Evolutionary conservation across 1,284 basidiomycete genomes (phyloP), one percentile per base, ranked within the genome.

Genomic region (Dichomitus squalens): DNA sequence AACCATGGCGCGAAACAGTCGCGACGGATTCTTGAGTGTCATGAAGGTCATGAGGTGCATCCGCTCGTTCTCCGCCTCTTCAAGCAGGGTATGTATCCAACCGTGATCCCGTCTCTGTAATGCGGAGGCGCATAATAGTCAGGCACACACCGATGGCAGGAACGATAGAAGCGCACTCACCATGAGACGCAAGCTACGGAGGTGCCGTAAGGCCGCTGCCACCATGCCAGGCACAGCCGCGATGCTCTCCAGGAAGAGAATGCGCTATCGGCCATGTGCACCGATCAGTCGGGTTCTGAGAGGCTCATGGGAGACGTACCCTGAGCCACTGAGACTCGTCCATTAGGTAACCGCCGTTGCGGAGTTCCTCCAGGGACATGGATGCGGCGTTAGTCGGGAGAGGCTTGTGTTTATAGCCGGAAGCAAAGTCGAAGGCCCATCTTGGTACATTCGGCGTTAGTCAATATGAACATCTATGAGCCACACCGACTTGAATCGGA

Each of bases 141-240:
- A 33, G 47, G 55, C 23, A 35, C 60, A 60, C 49, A 59, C 18
- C 7, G 34, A 36, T 40, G 21, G 36, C 31, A 12, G 23, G 21
- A 49, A 40, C 33, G 7, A 48, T 33, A 7, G 34, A 25, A 35
- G 21, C 14, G 34, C 34, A 16, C 78, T 65, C 64, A 89, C 90
- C 90, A 97, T 89, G 27, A 94, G 76, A 47, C 95, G 84, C 34
- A 96, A 77, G 70, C 90, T 92, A 40, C 83, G 81, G 23, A 96
- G 79, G 75, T 96, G 94, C 34, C 95, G 83, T 41, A 94, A 78
- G 27, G 91, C 91, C 1, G 93, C 95, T 12, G 88, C 95, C 11
- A 95, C 93, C 93, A 96, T 96, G 1, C 95, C 95, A 11, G 94
- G 93, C 6, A 95, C 95, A 36, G 93, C 96, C 5, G 96, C 96